These are phyloP conservation scores for Candida takata DNA, from an alignment of 805 yeast species.

Conservation along the genomic window DNA sequence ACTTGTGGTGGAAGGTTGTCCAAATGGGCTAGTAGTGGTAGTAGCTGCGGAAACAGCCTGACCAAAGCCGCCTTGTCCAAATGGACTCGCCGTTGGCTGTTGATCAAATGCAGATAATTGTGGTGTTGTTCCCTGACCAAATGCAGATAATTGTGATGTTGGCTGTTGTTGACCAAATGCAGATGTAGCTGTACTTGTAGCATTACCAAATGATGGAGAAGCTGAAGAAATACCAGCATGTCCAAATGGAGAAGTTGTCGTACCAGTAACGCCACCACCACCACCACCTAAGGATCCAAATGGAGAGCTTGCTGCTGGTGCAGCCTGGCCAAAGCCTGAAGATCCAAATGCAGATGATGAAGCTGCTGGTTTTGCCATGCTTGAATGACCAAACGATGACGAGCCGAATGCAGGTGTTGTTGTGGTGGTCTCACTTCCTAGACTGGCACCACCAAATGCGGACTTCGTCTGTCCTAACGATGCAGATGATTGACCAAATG, in stretches of 20 bases:
- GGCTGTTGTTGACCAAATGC: constrained; percentile 4
- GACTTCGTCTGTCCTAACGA: no score
- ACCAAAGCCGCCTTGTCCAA: constrained; percentile 4
- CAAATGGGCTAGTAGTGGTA: constrained; percentile 1
- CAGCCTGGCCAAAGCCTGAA: constrained; percentile 11
- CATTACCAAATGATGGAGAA: neutral
- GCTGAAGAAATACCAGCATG: neutral
- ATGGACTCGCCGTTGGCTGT: constrained; percentile 2
- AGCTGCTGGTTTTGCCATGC: constrained; percentile 5
- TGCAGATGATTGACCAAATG: no score
- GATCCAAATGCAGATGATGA: constrained; percentile 16
- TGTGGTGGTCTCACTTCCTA: neutral
- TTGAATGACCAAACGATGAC: constrained; percentile 1
- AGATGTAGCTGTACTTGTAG: neutral
- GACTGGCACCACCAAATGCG: constrained; percentile 2
- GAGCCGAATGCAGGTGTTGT: constrained; percentile 2
- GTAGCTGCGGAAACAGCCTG: neutral
- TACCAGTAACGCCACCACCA: constrained; percentile 10
- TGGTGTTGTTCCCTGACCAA: constrained; percentile 6
- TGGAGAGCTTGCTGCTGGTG: constrained; percentile 11
- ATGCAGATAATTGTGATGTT: constrained; percentile 2
- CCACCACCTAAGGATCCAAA: constrained; percentile 4
- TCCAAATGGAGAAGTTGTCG: constrained; percentile 13
- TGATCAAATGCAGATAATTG: constrained; percentile 2
- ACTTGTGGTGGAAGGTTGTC: constrained; percentile 1